Percentiles rank a stretch among this genome's conserved stretches.
phyloP scores from a whole-genome alignment of 805 yeast species.

The Candida michaelii region DNA sequence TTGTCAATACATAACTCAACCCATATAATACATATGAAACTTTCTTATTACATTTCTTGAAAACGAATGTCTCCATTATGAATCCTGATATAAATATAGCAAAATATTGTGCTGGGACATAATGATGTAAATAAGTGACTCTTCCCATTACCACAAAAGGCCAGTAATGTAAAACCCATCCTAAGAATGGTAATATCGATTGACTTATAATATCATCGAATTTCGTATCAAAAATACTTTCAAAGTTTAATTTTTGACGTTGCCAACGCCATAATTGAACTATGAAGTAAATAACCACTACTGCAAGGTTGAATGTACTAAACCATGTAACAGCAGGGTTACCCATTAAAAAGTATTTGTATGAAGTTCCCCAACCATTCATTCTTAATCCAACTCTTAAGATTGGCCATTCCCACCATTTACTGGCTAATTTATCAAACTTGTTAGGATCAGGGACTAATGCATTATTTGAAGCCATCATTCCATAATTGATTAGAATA shows the following conservation, averaged over 20 bases:
- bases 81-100: conserved; percentile 76
- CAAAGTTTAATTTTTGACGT: conserved; percentile 27
- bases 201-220: conserved; percentile 30
- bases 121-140: conserved; percentile 45
- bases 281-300: conserved; percentile 21
- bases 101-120: conserved; percentile 45
- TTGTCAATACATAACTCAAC: conserved; percentile 47
- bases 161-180: conserved; percentile 40
- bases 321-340: conserved; percentile 77
- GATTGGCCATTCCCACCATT: conserved; percentile 91
- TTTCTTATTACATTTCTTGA: conserved; percentile 15
- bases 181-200: conserved; percentile 37
- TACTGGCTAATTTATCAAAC: conserved; percentile 66
- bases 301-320: conserved; percentile 26
- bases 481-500: conserved; percentile 71
- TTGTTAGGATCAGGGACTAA: conserved; percentile 77
- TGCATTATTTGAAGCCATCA: conserved; percentile 86
- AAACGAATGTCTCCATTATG: conserved; percentile 45
- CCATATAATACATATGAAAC: conserved; percentile 35
- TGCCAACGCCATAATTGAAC: conserved; percentile 27
- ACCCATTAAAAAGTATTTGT: conserved; percentile 69
- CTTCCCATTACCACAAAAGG: conserved; percentile 45
- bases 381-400: conserved; percentile 71
- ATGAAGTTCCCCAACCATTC: conserved; percentile 66
- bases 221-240: conserved; percentile 21